Percentiles rank a stretch among this genome's conserved stretches.
phyloP scores from a whole-genome alignment of 805 yeast genomes.

The Lachancea meyersii region DNA sequence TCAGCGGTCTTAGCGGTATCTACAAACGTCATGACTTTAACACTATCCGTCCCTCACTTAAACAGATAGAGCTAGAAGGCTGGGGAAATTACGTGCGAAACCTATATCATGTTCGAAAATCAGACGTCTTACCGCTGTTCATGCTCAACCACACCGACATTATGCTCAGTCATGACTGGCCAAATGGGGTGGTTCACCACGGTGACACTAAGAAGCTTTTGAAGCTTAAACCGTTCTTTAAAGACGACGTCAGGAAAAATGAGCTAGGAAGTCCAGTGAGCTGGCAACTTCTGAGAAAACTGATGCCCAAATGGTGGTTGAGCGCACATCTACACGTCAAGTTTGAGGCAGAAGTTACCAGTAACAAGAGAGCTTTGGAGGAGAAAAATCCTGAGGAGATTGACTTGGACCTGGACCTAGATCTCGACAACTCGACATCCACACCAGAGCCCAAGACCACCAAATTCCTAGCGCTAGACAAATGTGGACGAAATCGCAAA shows the following conservation, averaged over 20 bases:
- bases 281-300: constrained; percentile 43
- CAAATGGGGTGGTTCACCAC: constrained; percentile 60
- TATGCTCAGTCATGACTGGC: constrained; percentile 91
- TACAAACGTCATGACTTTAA: constrained; percentile 49
- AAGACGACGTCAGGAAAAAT: constrained; percentile 51
- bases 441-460: constrained; percentile 29
- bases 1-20: constrained; percentile 83
- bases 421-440: constrained; percentile 12
- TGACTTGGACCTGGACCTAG: constrained; percentile 32
- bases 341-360: constrained; percentile 45
- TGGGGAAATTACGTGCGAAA: constrained; percentile 24
- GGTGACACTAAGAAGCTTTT: constrained; percentile 55
- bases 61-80: constrained; percentile 25
- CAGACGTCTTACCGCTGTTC: constrained; percentile 51
- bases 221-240: constrained; percentile 58
- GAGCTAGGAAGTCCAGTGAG: constrained; percentile 70
- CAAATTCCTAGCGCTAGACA: constrained; percentile 73
- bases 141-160: constrained; percentile 43
- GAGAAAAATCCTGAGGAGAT: constrained; percentile 31
- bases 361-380: constrained; percentile 20
- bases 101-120: constrained; percentile 57
- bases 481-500: constrained; percentile 61
- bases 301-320: constrained; percentile 73
- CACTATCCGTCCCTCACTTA: constrained; percentile 45
- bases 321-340: constrained; percentile 83